phyloP scores from a whole-genome alignment of 1,139 yeast genomes.

The Hanseniaspora sp. region DNA sequence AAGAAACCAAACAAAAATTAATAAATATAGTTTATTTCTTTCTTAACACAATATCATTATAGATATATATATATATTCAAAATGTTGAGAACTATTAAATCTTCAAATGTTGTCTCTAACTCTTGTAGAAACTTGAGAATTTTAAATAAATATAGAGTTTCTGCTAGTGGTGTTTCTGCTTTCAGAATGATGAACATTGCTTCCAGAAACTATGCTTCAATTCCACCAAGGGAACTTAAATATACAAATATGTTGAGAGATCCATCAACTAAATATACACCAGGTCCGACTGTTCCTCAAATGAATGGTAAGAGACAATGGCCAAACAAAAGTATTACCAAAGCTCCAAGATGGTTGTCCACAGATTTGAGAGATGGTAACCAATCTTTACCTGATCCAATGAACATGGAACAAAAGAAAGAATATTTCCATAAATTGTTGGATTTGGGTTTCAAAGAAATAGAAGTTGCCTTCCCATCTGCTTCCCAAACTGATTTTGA shows the following conservation, averaged over 20 bases:
- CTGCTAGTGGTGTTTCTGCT: conserved; percentile 2
- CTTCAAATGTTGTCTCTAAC: neutral
- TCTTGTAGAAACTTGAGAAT: neutral
- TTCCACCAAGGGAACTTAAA: conserved; percentile 28
- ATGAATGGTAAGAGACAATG: conserved; percentile 58
- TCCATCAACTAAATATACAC: conserved; percentile 66
- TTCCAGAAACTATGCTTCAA: conserved; percentile 15
- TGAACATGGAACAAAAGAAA: conserved; percentile 83
- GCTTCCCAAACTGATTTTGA: conserved; percentile 95
- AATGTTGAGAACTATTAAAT: neutral
- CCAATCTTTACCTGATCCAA: conserved; percentile 94
- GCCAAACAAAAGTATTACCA: conserved; percentile 66
- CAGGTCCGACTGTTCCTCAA: conserved; percentile 55
- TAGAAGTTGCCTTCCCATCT: conserved; percentile 92
- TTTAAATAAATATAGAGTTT: neutral
- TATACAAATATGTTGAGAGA: conserved; percentile 48
- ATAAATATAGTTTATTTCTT: neutral
- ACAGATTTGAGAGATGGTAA: conserved; percentile 95
- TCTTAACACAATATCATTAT: neutral
- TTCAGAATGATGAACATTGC: neutral
- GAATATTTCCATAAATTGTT: conserved; percentile 74
- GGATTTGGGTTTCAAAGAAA: conserved; percentile 91
- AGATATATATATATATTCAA: neutral
- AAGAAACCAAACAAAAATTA: neutral
- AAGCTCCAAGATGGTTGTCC: conserved; percentile 92